Evolutionary conservation across 345 rosid genomes (phyloP).

Genomic region (Erysimum cheiranthoides): DNA sequence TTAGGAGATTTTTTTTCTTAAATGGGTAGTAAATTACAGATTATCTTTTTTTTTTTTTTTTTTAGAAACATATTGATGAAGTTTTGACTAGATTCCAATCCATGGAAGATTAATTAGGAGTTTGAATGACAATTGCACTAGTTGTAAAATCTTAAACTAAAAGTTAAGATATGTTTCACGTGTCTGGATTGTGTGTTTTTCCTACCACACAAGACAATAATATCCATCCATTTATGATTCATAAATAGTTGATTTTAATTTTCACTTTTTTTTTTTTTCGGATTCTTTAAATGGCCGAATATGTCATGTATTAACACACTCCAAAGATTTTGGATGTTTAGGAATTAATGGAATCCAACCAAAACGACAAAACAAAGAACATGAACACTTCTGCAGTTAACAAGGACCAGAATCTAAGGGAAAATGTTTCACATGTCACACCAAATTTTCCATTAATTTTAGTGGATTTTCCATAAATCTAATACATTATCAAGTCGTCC

Average conservation of each 20-base stretch:
- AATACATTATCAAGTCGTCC: neutral
- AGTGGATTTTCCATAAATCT: neutral
- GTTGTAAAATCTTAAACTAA: too few relatives aligned
- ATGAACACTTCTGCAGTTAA: constrained; percentile 18
- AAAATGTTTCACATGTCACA: constrained; percentile 32
- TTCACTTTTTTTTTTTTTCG: neutral
- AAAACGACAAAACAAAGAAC: constrained; percentile 31
- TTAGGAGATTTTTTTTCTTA: too few relatives aligned
- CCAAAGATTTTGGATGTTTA: constrained; percentile 29
- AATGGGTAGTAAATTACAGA: neutral
- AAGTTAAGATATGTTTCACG: too few relatives aligned
- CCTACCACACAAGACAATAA: too few relatives aligned
- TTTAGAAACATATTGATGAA: neutral
- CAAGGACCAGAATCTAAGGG: constrained; percentile 28
- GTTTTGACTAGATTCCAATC: neutral
- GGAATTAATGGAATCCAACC: constrained; percentile 11
- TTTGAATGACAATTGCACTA: neutral
- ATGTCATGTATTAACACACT: constrained; percentile 12
- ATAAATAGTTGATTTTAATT: neutral
- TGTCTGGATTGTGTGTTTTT: too few relatives aligned
- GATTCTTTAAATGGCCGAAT: constrained; percentile 3
- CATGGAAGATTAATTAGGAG: neutral
- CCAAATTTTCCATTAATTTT: constrained; percentile 5
- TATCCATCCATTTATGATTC: too few relatives aligned
- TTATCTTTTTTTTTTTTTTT: neutral